A percentile compares a stretch with the other conserved stretches of the same genome.
Conservation (phyloP, 805 yeast genomes). For the Sungouiozyma intestinalis region DNA sequence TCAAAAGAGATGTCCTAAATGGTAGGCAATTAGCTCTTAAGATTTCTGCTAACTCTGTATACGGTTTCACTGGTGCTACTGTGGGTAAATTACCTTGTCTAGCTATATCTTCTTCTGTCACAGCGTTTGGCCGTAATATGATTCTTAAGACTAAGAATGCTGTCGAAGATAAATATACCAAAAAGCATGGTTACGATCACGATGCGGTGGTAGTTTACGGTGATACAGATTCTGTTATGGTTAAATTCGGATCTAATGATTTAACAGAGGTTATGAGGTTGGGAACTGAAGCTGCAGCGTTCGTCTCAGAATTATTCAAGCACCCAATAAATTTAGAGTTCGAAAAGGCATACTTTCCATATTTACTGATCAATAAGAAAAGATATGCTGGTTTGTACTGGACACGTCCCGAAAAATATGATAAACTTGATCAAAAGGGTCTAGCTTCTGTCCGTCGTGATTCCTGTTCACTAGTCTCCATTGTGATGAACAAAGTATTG, state of each 20-base stretch:
- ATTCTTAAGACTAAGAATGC: constrained; percentile 82
- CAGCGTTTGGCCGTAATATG: constrained; percentile 95
- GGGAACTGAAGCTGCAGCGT: constrained; percentile 91
- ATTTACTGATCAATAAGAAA: constrained; percentile 85
- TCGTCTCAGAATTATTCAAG: constrained; percentile 66
- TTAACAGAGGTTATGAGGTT: constrained; percentile 75
- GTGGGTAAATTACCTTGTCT: constrained; percentile 94
- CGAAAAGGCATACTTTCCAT: constrained; percentile 94
- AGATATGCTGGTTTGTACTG: constrained; percentile 95
- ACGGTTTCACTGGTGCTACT: constrained; percentile 98
- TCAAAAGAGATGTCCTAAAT: constrained; percentile 82
- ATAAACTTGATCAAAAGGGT: constrained; percentile 97
- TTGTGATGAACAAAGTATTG: constrained; percentile 85
- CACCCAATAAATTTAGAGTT: constrained; percentile 91
- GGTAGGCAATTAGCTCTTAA: constrained; percentile 96
- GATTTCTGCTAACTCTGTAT: constrained; percentile 95
- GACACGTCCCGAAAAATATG: constrained; percentile 87
- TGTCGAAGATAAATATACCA: constrained; percentile 70
- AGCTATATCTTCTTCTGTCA: constrained; percentile 90
- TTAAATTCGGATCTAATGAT: constrained; percentile 80
- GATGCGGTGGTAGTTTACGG: constrained; percentile 93
- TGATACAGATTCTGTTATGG: constrained; percentile 99
- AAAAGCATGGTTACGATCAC: constrained; percentile 71
- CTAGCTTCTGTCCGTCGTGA: constrained; percentile 97
- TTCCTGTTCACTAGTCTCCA: constrained; percentile 88